These are phyloP conservation scores for Aureobasidium sp. DNA, from an alignment of 2,329 filamentous ascomycete species.

Conservation along the genomic window DNA sequence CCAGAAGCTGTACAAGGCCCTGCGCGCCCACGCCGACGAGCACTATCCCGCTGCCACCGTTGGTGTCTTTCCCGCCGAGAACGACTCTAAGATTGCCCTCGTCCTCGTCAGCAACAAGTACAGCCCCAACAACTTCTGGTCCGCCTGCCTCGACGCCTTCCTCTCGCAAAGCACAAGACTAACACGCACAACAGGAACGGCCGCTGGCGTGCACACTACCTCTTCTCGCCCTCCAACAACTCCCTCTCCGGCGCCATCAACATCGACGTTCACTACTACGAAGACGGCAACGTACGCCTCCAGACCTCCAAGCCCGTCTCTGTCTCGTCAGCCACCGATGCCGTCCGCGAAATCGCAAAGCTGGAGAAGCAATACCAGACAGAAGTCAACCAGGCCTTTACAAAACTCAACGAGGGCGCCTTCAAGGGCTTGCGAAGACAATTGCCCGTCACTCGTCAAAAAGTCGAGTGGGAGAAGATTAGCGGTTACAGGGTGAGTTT, in stretches of 20 bases:
- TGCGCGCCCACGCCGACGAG: slow-evolving; percentile 71
- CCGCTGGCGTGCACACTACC: slow-evolving; percentile 86
- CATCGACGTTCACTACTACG: slow-evolving; percentile 98
- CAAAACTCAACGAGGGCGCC: slow-evolving; percentile 79
- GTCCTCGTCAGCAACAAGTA: slow-evolving; percentile 93
- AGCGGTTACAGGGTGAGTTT: slow-evolving; percentile 72
- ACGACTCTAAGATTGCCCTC: slow-evolving; percentile 69
- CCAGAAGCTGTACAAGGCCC: slow-evolving; percentile 73
- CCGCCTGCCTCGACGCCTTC: slow-evolving; percentile 22
- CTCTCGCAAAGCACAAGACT: neutral
- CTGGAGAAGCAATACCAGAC: slow-evolving; percentile 93
- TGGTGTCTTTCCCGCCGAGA: slow-evolving; percentile 73
- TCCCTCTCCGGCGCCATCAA: slow-evolving; percentile 73
- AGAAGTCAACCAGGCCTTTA: slow-evolving; percentile 87
- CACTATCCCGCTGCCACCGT: slow-evolving; percentile 79
- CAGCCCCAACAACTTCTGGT: slow-evolving; percentile 97
- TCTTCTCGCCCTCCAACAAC: slow-evolving; percentile 62
- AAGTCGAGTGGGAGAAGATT: slow-evolving; percentile 99
- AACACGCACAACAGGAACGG: slow-evolving; percentile 62
- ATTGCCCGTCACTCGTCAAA: slow-evolving; percentile 92
- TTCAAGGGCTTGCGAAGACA: slow-evolving; percentile 92
- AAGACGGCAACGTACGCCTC: slow-evolving; percentile 94
- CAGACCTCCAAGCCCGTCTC: slow-evolving; percentile 75
- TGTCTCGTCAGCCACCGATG: slow-evolving; percentile 55
- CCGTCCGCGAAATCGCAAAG: slow-evolving; percentile 69